A percentile compares a stretch with the other conserved stretches of the same genome.
These are phyloP conservation scores for Xylariaceae sp. DNA, from an alignment of 2,329 filamentous ascomycete genomes.

Conservation along the genomic window DNA sequence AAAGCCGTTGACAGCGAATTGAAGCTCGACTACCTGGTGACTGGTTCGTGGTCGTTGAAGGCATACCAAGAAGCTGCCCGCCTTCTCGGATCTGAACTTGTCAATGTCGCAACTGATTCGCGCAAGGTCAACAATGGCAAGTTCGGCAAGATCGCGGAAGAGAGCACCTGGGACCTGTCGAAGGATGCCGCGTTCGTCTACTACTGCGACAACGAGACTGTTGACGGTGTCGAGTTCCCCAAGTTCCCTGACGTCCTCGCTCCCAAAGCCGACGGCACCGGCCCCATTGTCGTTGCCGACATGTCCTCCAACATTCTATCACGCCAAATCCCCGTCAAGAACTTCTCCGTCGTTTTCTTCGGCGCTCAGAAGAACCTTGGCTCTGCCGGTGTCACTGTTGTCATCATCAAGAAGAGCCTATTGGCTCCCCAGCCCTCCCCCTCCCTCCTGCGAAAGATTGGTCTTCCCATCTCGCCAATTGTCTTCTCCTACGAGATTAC, in stretches of 20 bases:
- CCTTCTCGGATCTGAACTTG: constrained; percentile 68
- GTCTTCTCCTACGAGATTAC: constrained; percentile 79
- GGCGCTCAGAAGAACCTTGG: constrained; percentile 95
- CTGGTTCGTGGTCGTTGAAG: constrained; percentile 85
- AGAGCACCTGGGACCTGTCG: constrained; percentile 67
- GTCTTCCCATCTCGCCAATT: constrained; percentile 70
- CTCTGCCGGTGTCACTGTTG: constrained; percentile 77
- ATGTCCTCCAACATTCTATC: constrained; percentile 95
- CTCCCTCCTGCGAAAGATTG: constrained; percentile 65
- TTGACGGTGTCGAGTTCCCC: constrained; percentile 88
- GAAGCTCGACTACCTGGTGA: constrained; percentile 82
- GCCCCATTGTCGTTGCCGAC: constrained; percentile 78
- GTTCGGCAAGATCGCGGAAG: constrained; percentile 53
- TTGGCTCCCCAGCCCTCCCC: constrained; percentile 68
- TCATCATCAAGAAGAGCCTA: constrained; percentile 75
- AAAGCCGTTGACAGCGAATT: constrained; percentile 64
- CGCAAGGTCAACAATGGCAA: constrained; percentile 66
- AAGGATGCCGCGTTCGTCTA: constrained; percentile 71
- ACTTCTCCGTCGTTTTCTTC: constrained; percentile 83
- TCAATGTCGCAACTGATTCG: constrained; percentile 73
- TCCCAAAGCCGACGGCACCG: constrained; percentile 52
- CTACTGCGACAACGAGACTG: constrained; percentile 90
- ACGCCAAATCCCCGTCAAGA: constrained; percentile 66
- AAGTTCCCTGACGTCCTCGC: constrained; percentile 60
- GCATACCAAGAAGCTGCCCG: constrained; percentile 72